These are phyloP conservation scores for Lenzites betulinus DNA, from an alignment of 768 basidiomycete species.

Conservation along the genomic window DNA sequence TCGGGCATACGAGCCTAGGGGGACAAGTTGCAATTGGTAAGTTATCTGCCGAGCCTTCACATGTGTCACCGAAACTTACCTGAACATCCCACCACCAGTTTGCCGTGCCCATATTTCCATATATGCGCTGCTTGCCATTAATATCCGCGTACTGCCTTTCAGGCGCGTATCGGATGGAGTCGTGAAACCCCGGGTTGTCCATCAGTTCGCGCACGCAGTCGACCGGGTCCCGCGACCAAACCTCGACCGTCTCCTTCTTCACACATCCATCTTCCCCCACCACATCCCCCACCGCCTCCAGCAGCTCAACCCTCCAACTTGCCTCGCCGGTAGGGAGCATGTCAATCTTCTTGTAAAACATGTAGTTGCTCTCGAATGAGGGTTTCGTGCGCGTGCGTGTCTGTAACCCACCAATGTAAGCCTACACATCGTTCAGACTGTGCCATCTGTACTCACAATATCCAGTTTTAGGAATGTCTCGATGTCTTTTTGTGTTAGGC, in stretches of 20 bases:
- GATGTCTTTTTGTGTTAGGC: conserved; percentile 24
- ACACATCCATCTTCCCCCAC: conserved; percentile 14
- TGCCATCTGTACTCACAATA: conserved; percentile 14
- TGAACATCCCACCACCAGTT: conserved; percentile 55
- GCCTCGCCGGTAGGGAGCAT: conserved; percentile 17
- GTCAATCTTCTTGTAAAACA: conserved; percentile 26
- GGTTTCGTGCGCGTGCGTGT: conserved; percentile 6
- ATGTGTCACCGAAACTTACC: conserved; percentile 31
- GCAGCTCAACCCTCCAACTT: conserved; percentile 21
- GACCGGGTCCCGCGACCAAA: conserved; percentile 37
- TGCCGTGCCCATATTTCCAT: conserved; percentile 45
- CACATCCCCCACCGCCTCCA: conserved; percentile 17
- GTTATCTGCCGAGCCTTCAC: background rate
- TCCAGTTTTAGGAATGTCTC: conserved; percentile 28
- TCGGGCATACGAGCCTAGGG: conserved; percentile 21
- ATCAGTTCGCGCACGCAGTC: conserved; percentile 39
- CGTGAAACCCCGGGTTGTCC: conserved; percentile 35
- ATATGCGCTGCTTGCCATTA: conserved; percentile 30
- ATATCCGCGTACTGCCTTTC: conserved; percentile 37
- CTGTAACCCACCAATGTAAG: conserved; percentile 6
- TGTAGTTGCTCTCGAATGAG: conserved; percentile 24
- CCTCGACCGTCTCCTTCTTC: conserved; percentile 31
- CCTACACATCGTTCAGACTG: background rate
- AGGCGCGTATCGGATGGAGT: conserved; percentile 35
- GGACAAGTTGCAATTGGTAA: background rate